These are phyloP conservation scores for Chondrus crispus DNA, from an alignment of 23 red algal species.

Conservation along the genomic window DNA sequence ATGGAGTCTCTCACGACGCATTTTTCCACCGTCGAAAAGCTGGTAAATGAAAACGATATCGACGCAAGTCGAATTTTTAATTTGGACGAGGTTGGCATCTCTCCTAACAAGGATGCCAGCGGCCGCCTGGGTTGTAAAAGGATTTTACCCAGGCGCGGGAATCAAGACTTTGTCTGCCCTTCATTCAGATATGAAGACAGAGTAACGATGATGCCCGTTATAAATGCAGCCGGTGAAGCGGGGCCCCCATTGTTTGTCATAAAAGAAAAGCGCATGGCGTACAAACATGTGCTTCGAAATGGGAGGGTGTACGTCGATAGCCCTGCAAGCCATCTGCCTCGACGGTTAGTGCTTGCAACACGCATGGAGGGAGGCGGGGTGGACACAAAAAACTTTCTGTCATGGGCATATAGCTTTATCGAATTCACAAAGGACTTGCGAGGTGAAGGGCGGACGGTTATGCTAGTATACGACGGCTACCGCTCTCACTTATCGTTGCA, in stretches of 20 bases:
- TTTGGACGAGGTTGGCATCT: constrained; percentile 29
- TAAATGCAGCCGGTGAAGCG: not conserved
- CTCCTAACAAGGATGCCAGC: constrained; percentile 1
- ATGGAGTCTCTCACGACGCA: not conserved
- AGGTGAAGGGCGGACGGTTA: not conserved
- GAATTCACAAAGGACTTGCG: not conserved
- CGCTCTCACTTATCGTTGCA: not conserved
- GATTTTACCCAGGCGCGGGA: not conserved
- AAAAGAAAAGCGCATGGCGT: not conserved
- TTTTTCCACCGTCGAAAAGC: not conserved
- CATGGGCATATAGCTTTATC: constrained; percentile 1
- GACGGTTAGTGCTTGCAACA: not conserved
- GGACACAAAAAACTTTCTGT: constrained; percentile 15
- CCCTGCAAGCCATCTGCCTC: not conserved
- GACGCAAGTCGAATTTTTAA: constrained; percentile 3
- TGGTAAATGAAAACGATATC: not conserved
- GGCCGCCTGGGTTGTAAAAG: not conserved
- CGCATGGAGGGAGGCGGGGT: not conserved
- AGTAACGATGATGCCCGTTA: not conserved
- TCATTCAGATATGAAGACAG: not conserved
- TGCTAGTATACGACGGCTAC: constrained; percentile 44
- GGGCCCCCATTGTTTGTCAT: not conserved
- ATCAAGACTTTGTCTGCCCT: not conserved
- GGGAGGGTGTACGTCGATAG: not conserved
- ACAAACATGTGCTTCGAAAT: not conserved